Evolutionary conservation across 305 asterid genomes (phyloP).

Genomic region (Fraxinus floribunda): DNA sequence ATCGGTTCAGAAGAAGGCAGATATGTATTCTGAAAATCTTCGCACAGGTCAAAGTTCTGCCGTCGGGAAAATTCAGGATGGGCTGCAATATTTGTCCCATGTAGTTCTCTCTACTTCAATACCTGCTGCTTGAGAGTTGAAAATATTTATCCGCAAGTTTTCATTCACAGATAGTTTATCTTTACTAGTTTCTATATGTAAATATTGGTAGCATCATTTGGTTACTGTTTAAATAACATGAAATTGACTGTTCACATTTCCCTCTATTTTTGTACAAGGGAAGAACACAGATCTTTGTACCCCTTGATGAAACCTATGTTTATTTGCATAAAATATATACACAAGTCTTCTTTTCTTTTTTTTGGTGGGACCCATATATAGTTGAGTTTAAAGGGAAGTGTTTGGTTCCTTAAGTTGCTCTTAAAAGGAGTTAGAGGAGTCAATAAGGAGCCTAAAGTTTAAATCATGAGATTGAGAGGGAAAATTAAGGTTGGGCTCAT

Average conservation of each 20-base stretch:
- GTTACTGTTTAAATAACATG: neutral
- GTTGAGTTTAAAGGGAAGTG: neutral
- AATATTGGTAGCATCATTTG: neutral
- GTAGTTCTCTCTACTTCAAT: conserved; percentile 28
- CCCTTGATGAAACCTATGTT: neutral
- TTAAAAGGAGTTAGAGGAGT: neutral
- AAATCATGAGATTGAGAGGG: neutral
- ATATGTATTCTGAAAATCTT: conserved; percentile 54
- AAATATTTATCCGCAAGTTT: neutral
- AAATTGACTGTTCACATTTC: neutral
- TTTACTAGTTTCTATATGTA: neutral
- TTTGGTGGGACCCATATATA: neutral
- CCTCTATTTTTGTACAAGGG: neutral
- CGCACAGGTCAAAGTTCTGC: conserved; percentile 65
- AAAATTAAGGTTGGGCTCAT: neutral
- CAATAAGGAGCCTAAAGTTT: too few relatives aligned
- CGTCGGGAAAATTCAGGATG: conserved; percentile 73
- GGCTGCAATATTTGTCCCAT: conserved; percentile 60
- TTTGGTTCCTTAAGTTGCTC: neutral
- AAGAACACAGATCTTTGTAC: neutral
- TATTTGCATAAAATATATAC: neutral
- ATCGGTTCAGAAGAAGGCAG: conserved; percentile 64
- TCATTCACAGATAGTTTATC: neutral
- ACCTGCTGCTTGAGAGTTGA: conserved; percentile 17
- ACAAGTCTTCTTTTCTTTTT: too few relatives aligned